Evolutionary conservation across 129 eudicot genomes (phyloP), one percentile per base, ranked within the genome.

Genomic region (Escallonia rubra): DNA sequence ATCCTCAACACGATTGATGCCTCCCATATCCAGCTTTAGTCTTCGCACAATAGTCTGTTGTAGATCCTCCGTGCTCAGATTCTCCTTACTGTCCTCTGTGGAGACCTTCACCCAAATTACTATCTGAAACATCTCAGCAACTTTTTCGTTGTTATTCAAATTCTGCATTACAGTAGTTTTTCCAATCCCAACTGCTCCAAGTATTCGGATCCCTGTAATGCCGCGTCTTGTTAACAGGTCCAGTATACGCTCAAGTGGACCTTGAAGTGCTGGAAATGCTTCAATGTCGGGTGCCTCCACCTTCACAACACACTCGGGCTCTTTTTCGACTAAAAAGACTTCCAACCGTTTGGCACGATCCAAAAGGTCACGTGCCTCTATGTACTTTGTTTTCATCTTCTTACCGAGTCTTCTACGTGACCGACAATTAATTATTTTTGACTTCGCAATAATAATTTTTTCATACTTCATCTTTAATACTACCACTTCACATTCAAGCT

Each of bases 131-230:
- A 71, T 42, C 57, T 61, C 5, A 10, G 72, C 76, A 71, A 71
- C 76, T 34, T 51, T 77, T 70, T 70, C 76, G 71, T 70, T 72
- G 68, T 77, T 77, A 71, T 77, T 77, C 64, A 77, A 65, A 59
- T 77, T 77, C 64, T 70, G 63, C 76, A 77, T 8, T 59, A 77
- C 65, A 3, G 81, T 65, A 5, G 81, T 77, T 59, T 77, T 77
- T 51, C 76, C 81, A 3, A 66, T 72, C 8, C 76, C 81, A 38
- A 65, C 52, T 76, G 64, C 65, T 38, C 81, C 76, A 43, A 57
- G n/a, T 40, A 77, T 48, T 54, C 72, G 40, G n/a, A 77, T n/a
- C 14, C 68, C 76, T 65, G 51, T 77, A 59, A 65, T 53, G 64
- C 57, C 41, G 4, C 55, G 71, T 3, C 58, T 59, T 48, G 52